Percentiles rank a stretch among this genome's conserved stretches.
phyloP scores from a whole-genome alignment of 2,329 filamentous ascomycete species.

The Colletotrichum lini region DNA sequence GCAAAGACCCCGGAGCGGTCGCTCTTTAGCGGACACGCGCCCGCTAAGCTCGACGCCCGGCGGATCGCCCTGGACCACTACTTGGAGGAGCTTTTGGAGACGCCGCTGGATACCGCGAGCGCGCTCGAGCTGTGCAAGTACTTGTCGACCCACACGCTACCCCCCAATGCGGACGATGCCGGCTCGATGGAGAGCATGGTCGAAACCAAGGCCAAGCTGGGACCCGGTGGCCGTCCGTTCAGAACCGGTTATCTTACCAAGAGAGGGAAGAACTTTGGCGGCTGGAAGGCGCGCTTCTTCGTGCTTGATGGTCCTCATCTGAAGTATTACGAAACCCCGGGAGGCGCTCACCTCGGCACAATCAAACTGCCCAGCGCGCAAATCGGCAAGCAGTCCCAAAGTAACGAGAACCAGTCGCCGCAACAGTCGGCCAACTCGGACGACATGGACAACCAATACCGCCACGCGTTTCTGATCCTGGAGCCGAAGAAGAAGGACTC shows the following conservation, averaged over 20 bases:
- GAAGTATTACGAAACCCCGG: slow-evolving; percentile 92
- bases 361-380: slow-evolving; percentile 94
- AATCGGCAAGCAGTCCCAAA: slow-evolving; percentile 91
- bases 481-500: slow-evolving; percentile 98
- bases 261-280: slow-evolving; percentile 97
- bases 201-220: slow-evolving; percentile 60
- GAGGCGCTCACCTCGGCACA: slow-evolving; percentile 90
- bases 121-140: slow-evolving; percentile 90
- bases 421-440: slow-evolving; percentile 71
- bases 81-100: slow-evolving; percentile 87
- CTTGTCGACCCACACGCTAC: slow-evolving; percentile 78
- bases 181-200: slow-evolving; percentile 48
- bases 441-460: slow-evolving; percentile 92
- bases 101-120: slow-evolving; percentile 81
- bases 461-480: slow-evolving; percentile 94
- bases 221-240: slow-evolving; percentile 76
- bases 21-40: slow-evolving; percentile 92
- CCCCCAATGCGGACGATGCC: slow-evolving; percentile 73
- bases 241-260: slow-evolving; percentile 96
- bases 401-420: slow-evolving; percentile 73
- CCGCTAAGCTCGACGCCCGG: slow-evolving; percentile 91
- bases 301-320: slow-evolving; percentile 73
- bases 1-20: slow-evolving; percentile 86
- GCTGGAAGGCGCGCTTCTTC: slow-evolving; percentile 90
- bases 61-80: slow-evolving; percentile 86